phyloP scores from a whole-genome alignment of 2,329 filamentous ascomycete species.

The Dactylellina parvicollis region DNA sequence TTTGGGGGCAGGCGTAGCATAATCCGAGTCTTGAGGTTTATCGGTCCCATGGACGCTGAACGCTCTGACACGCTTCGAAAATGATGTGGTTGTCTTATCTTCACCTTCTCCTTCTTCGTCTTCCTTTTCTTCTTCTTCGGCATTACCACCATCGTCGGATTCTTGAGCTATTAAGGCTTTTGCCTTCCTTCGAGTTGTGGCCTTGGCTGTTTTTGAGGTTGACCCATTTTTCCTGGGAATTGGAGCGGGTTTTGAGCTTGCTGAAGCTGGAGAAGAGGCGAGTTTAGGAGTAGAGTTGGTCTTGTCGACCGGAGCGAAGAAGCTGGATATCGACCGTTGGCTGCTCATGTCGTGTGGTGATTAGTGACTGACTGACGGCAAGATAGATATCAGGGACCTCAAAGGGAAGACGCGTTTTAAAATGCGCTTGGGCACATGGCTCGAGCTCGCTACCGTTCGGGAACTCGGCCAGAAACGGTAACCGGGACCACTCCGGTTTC shows the following conservation, averaged over 20 bases:
- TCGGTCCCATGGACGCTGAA: constrained; percentile 36
- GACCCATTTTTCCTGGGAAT: constrained; percentile 18
- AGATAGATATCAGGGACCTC: too few species aligned
- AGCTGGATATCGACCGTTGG: constrained; percentile 45
- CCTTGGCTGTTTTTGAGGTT: background rate
- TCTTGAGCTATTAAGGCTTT: constrained; percentile 11
- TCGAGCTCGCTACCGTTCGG: constrained; percentile 16
- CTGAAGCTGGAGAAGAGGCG: constrained; percentile 5
- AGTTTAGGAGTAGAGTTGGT: constrained; percentile 22
- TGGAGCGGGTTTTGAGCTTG: constrained; percentile 24
- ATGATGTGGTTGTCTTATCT: background rate
- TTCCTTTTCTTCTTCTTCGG: constrained; percentile 12
- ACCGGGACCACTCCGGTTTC: background rate
- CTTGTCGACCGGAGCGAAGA: constrained; percentile 39
- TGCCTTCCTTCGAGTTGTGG: constrained; percentile 11
- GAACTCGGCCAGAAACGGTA: constrained; percentile 10
- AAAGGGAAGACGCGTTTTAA: constrained; percentile 52
- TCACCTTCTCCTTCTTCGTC: constrained; percentile 19
- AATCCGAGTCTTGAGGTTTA: constrained; percentile 21
- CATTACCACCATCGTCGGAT: constrained; percentile 7
- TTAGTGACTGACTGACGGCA: background rate
- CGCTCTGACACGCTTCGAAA: constrained; percentile 45
- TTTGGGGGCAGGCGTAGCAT: constrained; percentile 30
- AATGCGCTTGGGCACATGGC: constrained; percentile 10
- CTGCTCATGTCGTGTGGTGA: constrained; percentile 28